Conservation (phyloP, 164 flowering plant species). For the Litsea cubeba region DNA sequence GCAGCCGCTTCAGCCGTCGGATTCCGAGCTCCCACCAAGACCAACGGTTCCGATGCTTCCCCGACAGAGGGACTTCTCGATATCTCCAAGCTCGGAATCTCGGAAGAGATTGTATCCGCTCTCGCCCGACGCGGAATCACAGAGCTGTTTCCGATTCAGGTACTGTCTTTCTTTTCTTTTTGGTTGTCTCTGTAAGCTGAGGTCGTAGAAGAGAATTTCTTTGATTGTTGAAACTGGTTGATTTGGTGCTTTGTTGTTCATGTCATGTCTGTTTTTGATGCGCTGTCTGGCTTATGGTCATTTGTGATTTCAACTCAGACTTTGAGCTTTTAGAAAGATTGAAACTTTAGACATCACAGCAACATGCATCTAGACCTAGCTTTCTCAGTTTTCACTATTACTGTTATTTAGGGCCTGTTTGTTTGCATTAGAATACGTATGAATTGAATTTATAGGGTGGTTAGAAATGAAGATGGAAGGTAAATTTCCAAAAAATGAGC, state of each 20-base stretch:
- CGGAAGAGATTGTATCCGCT: slow-evolving; percentile 28
- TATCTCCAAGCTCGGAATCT: slow-evolving; percentile 26
- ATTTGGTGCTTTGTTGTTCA: no score
- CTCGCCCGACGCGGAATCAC: slow-evolving; percentile 28
- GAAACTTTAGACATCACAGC: background rate
- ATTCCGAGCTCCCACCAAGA: background rate
- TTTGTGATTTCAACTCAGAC: background rate
- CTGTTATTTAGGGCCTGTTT: no score
- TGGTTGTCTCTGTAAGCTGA: background rate
- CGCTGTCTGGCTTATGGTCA: no score
- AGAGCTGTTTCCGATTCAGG: slow-evolving; percentile 34
- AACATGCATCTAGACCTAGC: background rate
- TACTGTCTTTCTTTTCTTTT: background rate
- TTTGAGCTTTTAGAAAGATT: background rate
- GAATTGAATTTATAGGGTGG: no score
- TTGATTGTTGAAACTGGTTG: no score
- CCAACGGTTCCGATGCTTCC: background rate
- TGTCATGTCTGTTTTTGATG: no score
- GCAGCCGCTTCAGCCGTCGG: slow-evolving; percentile 16
- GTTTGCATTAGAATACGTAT: no score
- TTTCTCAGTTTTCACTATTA: no score
- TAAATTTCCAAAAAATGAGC: no score
- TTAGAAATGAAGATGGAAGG: no score
- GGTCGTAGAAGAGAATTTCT: no score
- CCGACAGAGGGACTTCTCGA: slow-evolving; percentile 6